phyloP scores from a whole-genome alignment of 1,139 yeast genomes.

The Nakaseomyces sp. region DNA sequence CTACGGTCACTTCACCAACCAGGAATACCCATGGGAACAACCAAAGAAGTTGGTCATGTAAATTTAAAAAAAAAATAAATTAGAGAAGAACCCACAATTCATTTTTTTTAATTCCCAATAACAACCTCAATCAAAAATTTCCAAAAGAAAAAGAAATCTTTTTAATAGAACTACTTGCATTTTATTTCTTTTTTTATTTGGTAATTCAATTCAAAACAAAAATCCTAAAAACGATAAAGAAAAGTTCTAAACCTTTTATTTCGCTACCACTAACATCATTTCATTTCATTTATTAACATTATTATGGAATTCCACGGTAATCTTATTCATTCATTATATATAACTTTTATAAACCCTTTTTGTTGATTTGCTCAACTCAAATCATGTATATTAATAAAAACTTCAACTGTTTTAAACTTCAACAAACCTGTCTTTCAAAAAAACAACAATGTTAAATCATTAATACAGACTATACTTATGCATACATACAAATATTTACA shows the following conservation, averaged over 20 bases:
- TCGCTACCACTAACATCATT: neutral
- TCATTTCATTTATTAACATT: constrained; percentile 2
- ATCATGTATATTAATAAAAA: constrained; percentile 15
- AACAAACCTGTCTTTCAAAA: neutral
- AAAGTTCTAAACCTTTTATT: neutral
- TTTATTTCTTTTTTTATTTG: neutral
- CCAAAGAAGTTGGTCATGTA: constrained; percentile 79
- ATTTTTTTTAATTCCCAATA: neutral
- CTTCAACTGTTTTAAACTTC: constrained; percentile 4
- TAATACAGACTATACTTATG: neutral
- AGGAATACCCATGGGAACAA: constrained; percentile 94
- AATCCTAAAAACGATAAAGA: neutral
- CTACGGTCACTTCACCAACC: constrained; percentile 98
- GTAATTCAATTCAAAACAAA: neutral
- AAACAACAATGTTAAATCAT: too few species aligned
- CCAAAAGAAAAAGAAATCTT: neutral
- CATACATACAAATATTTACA: neutral
- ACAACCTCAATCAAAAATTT: neutral
- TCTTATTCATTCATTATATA: constrained; percentile 5
- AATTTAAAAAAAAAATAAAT: constrained; percentile 13
- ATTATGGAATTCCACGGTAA: constrained; percentile 4
- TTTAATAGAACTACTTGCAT: neutral
- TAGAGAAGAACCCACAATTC: constrained; percentile 1
- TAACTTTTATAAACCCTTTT: constrained; percentile 3
- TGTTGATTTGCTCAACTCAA: constrained; percentile 19